Evolutionary conservation across 2,329 filamentous ascomycete genomes (phyloP), one percentile per base, ranked within the genome.

Genomic region (Penicillium concentricum): DNA sequence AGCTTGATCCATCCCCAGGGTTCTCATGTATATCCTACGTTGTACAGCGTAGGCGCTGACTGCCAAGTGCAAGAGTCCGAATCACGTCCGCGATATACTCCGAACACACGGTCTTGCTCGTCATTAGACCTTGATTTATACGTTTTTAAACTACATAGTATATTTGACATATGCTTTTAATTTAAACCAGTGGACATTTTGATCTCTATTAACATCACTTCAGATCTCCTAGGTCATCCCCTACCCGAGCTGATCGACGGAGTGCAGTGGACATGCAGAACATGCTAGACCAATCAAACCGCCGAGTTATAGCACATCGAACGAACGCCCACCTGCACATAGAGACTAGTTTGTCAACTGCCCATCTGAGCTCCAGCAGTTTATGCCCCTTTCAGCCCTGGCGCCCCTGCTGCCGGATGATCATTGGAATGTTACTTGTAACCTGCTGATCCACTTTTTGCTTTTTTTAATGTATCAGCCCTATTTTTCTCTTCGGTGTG

Each of bases 371-470:
- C 24, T 46, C 30, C 41, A 30, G 28, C 41, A 46, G n/a, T 39
- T 24, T 46, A 34, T 20, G 7, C 37, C 49, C 18, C 26, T 51
- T 52, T 45, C 22, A 42, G 42, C 41, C n/a, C 26, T 34, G 51
- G 22, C 30, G 43, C 32, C 35, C 15, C 35, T 44, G 37, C 9
- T 42, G 12, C 34, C 32, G 42, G 22, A 56, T 47, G 22, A 28
- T 52, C 45, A 61, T 56, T 61, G 57, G 50, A 16, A 41, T 22
- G 22, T 24, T 35, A 12, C 12, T 39, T n/a, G n/a, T n/a, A n/a
- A n/a, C n/a, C 49, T 39, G 58, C 51, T 48, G 60, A 59, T 57
- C 60, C 58, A 61, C 58, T 39, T 9, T 37, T 34, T 42, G 20
- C 51, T 51, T 35, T 35, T 28, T 43, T 45, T 20, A 35, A 16